phyloP scores from a whole-genome alignment of 208 protist genomes.

The Crithidia brevicula region DNA sequence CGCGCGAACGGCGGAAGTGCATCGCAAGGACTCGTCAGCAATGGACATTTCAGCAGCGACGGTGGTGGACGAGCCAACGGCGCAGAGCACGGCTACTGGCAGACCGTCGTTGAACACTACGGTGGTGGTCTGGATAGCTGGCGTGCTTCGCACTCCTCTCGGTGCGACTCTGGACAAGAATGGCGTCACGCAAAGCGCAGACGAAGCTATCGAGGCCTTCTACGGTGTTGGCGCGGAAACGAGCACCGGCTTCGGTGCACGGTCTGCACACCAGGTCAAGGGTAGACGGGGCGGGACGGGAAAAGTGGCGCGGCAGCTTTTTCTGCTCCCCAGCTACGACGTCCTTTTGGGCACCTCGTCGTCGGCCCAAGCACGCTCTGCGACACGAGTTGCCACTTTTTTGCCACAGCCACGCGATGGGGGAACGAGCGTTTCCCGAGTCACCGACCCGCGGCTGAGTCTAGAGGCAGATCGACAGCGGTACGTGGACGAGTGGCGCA shows the following conservation, averaged over 20 bases:
- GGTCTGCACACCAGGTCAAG: background rate
- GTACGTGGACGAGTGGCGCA: conserved; percentile 26
- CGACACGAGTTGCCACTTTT: background rate
- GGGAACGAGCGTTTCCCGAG: background rate
- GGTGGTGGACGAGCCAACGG: background rate
- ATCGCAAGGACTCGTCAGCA: background rate
- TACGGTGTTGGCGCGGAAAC: background rate
- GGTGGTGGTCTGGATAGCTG: background rate
- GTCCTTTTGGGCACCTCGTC: background rate
- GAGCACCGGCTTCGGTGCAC: background rate
- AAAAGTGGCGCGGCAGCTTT: conserved; percentile 18
- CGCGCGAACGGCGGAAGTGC: background rate
- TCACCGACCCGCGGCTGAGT: conserved; percentile 18
- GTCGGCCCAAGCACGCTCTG: background rate
- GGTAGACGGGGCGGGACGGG: background rate
- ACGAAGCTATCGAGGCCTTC: background rate
- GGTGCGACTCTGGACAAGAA: conserved; percentile 27
- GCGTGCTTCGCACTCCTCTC: conserved; percentile 11
- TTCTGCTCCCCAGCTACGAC: conserved; percentile 24
- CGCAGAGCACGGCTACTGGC: background rate
- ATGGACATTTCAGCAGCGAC: conserved; percentile 6
- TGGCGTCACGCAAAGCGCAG: conserved; percentile 13
- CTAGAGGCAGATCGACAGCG: conserved; percentile 14
- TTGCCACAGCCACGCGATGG: background rate
- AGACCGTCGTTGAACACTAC: too few relatives aligned